Conservation (phyloP, 441 rosid species). For the Croton setiger region DNA sequence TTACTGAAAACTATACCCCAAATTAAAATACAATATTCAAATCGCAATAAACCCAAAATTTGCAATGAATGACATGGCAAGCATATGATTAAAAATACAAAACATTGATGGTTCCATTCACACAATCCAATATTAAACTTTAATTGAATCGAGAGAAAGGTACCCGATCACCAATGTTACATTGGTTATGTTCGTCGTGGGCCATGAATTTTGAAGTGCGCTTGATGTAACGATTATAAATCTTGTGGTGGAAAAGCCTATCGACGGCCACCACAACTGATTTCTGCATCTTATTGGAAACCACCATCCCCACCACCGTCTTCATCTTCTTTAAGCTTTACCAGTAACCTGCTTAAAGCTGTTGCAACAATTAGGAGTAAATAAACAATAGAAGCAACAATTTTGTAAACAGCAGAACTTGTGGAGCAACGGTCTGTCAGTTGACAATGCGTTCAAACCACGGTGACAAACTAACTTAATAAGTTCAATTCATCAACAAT, state of each 20-base stretch:
- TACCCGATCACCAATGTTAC: constrained; percentile 88
- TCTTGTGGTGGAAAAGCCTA: constrained; percentile 74
- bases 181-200: constrained; percentile 67
- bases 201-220: constrained; percentile 99
- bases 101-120: no score
- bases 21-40: no score
- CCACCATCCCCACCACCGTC: constrained; percentile 75
- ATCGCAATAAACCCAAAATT: no score
- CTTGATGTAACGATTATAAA: constrained; percentile 80
- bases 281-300: constrained; percentile 97
- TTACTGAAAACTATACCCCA: no score
- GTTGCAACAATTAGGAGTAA: no score
- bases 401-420: no score
- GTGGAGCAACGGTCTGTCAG: not conserved
- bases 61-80: not conserved
- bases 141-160: not conserved
- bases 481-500: no score
- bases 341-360: no score
- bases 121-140: no score
- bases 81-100: not conserved
- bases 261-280: constrained; percentile 91
- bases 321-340: constrained; percentile 13
- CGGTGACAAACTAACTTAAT: no score
- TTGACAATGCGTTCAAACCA: no score
- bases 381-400: no score